Evolutionary conservation across 2,329 filamentous ascomycete species (phyloP).

Genomic region (Colletotrichum paranaense): DNA sequence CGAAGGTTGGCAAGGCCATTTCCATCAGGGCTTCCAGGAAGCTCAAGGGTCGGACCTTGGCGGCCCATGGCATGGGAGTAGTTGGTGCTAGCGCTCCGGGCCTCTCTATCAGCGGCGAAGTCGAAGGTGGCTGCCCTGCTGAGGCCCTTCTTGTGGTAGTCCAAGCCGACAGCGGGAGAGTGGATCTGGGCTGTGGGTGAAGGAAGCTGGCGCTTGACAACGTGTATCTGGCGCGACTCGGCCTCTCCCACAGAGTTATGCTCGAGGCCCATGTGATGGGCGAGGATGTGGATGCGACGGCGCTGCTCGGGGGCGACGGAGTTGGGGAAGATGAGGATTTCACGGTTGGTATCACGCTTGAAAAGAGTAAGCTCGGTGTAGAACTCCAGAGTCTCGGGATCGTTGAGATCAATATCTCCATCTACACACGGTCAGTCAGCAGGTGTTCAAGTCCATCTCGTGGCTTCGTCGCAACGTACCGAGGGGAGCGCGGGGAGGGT

Average conservation of each 20-base stretch:
- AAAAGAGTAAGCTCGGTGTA: conserved; percentile 93
- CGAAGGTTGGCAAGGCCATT: conserved; percentile 78
- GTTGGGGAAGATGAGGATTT: conserved; percentile 86
- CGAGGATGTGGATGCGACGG: conserved; percentile 91
- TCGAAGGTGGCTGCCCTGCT: conserved; percentile 98
- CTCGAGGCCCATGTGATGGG: conserved; percentile 92
- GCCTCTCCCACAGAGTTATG: conserved; percentile 91
- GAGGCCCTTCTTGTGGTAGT: conserved; percentile 84
- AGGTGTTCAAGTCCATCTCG: conserved; percentile 30
- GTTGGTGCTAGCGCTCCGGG: conserved; percentile 71
- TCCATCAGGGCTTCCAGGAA: conserved; percentile 81
- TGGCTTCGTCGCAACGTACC: conserved; percentile 9
- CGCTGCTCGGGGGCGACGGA: conserved; percentile 85
- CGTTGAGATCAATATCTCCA: conserved; percentile 88
- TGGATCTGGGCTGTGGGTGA: conserved; percentile 66
- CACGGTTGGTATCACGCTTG: conserved; percentile 80
- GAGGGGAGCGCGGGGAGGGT: conserved; percentile 61
- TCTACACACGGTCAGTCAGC: conserved; percentile 18
- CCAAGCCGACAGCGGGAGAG: conserved; percentile 73
- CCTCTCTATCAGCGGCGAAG: conserved; percentile 85
- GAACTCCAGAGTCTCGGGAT: conserved; percentile 85
- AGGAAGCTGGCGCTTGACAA: conserved; percentile 76
- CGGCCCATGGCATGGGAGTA: conserved; percentile 80
- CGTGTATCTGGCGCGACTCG: conserved; percentile 89
- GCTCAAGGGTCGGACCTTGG: conserved; percentile 86